These are phyloP conservation scores for Salicornia ramosissima DNA, from an alignment of 148 eudicot genomes.

Conservation along the genomic window DNA sequence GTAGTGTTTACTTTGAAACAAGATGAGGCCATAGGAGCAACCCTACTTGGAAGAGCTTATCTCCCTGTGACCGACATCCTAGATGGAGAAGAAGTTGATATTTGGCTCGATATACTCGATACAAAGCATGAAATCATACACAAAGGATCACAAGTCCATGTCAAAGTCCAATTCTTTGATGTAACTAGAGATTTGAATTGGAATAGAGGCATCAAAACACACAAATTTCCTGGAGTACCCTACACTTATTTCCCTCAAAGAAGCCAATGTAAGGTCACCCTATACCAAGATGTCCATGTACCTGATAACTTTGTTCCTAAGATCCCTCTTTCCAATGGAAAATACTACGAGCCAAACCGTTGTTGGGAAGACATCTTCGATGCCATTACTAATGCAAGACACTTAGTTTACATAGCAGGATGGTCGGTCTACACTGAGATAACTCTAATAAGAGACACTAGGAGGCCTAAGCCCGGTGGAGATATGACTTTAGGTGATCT, in stretches of 20 bases:
- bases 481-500: conserved; percentile 50
- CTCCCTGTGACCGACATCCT: conserved; percentile 40
- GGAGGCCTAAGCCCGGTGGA: conserved; percentile 43
- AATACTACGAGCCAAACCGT: conserved; percentile 43
- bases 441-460: conserved; percentile 41
- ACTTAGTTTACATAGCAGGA: conserved; percentile 43
- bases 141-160: conserved; percentile 34
- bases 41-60: conserved; percentile 42
- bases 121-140: conserved; percentile 33
- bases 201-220: conserved; percentile 39
- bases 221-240: conserved; percentile 48
- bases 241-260: conserved; percentile 45
- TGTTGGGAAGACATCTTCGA: conserved; percentile 58
- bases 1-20: conserved; percentile 45
- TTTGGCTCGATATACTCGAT: conserved; percentile 41
- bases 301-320: conserved; percentile 47
- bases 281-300: conserved; percentile 47
- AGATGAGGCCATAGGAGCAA: conserved; percentile 40
- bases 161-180: conserved; percentile 38
- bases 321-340: conserved; percentile 44
- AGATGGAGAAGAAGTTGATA: conserved; percentile 32
- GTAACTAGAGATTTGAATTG: conserved; percentile 38
- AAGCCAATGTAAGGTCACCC: conserved; percentile 38
- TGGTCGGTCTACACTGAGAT: conserved; percentile 48
- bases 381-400: conserved; percentile 41